These are phyloP conservation scores for Dendrobium huoshanense DNA, from an alignment of 106 monocot species.

Conservation along the genomic window DNA sequence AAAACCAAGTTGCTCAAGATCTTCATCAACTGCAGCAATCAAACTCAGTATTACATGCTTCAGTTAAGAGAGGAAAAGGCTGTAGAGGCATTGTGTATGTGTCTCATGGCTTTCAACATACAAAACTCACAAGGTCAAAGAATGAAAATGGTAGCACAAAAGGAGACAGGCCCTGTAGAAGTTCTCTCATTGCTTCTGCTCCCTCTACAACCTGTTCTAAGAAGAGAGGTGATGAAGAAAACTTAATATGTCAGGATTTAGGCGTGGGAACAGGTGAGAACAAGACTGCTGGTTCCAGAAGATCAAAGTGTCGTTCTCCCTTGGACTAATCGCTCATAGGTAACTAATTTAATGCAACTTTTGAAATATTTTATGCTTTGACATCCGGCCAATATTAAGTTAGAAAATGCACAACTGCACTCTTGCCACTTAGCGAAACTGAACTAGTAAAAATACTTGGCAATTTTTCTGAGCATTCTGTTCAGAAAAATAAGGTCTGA, in stretches of 20 bases:
- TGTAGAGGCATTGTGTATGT: neutral
- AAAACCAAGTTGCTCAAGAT: neutral
- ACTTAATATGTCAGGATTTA: neutral
- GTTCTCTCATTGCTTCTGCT: neutral
- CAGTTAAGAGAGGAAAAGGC: constrained; percentile 2
- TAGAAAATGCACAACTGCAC: too few species aligned
- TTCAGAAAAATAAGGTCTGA: too few species aligned
- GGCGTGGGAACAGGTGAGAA: neutral
- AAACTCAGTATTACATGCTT: neutral
- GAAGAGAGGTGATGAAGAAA: constrained; percentile 4
- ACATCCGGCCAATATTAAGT: too few species aligned
- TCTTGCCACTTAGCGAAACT: too few species aligned
- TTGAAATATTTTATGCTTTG: too few species aligned
- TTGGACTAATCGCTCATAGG: neutral
- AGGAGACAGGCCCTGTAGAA: neutral
- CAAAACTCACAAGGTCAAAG: neutral
- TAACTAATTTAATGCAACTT: too few species aligned
- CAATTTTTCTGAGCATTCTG: too few species aligned
- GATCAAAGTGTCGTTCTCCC: constrained; percentile 6
- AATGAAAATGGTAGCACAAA: neutral
- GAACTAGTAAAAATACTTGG: too few species aligned
- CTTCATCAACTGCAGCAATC: constrained; percentile 3
- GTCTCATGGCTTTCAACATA: neutral
- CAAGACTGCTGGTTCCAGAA: constrained; percentile 8
- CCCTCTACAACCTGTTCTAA: neutral